A percentile compares a stretch with the other conserved stretches of the same genome.
Evolutionary conservation across 139 green algal species (phyloP).

Genomic region (Picochlorum sp.): DNA sequence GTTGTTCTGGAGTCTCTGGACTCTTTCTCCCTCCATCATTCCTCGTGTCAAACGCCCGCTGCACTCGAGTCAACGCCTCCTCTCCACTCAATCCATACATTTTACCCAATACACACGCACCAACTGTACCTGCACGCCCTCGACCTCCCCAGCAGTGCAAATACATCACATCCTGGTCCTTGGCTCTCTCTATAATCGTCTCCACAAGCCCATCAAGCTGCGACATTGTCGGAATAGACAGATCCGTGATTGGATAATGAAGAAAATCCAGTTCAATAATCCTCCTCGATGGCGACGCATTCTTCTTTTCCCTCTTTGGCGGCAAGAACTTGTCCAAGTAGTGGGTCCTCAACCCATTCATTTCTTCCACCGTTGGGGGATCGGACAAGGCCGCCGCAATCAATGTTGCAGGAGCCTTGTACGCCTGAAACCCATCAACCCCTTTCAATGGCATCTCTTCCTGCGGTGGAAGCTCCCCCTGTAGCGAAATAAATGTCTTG

Average conservation of each 20-base stretch:
- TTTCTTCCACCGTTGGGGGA: constrained; percentile 40
- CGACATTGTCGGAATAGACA: constrained; percentile 15
- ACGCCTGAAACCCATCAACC: constrained; percentile 71
- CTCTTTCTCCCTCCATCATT: constrained; percentile 36
- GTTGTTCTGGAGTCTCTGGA: constrained; percentile 64
- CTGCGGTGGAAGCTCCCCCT: constrained; percentile 73
- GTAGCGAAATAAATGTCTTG: constrained; percentile 67
- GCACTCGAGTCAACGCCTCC: constrained; percentile 60
- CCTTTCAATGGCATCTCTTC: constrained; percentile 57
- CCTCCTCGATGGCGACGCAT: background rate
- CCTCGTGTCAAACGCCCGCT: constrained; percentile 60
- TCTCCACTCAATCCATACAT: constrained; percentile 52
- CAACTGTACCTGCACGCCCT: constrained; percentile 64
- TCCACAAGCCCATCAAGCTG: constrained; percentile 15
- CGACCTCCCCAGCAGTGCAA: constrained; percentile 83
- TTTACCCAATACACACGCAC: constrained; percentile 56
- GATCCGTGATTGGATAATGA: constrained; percentile 57
- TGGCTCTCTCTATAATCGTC: constrained; percentile 17
- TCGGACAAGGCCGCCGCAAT: constrained; percentile 27
- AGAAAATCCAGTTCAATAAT: constrained; percentile 45
- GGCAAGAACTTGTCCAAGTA: constrained; percentile 52
- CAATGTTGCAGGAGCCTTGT: constrained; percentile 52
- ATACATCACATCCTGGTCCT: constrained; percentile 58
- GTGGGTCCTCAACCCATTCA: constrained; percentile 56
- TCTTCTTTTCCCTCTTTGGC: constrained; percentile 19